Base-by-base conservation (phyloP, 2,329 filamentous ascomycete genomes). In the Pseudogymnoascus sp. region DNA sequence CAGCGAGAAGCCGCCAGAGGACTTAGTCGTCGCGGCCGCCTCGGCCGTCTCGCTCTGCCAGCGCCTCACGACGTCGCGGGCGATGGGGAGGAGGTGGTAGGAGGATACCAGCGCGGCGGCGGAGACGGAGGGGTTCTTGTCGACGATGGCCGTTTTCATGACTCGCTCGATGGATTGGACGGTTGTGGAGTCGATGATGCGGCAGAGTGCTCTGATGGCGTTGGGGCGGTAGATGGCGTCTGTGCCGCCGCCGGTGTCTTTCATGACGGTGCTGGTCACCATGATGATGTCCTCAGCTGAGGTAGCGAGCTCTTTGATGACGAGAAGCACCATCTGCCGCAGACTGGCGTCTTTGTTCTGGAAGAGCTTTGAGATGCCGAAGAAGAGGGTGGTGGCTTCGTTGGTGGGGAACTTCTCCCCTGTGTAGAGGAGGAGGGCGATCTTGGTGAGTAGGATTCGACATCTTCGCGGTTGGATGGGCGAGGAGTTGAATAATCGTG, bases 251-350 rank as follows among this genome's bases (percentile, higher is more conserved):
- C 92, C 92, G 9, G 93, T 97, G 75, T 99, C 94, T 81, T 99
- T 99, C 94, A 97, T 99, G 70, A 99, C 97, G 69, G 93, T 97
- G 77, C 91, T 96, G 15, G 94, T 99, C 65, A 97, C 94, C 94
- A 99, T 97, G 75, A 99, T 99, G 67, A 97, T 95, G 82, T 99
- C 94, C 79, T 97, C 92, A 63, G 94, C 94, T 25, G 92, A 96
- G 75, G 87, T 86, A 68, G 93, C 91, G 72, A 99, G 82, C 83
- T 99, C 94, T 85, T 97, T 99, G 80, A 97, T 90, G 74, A 97
- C 87, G 68, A 97, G 83, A 79, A 97, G 96, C 60, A 99, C 93
- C 92, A 97, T 97, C 81, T 99, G 94, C 72, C 94, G 91, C 74
- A 99, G 82, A 71, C 91, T 93, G 71, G 92, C 89, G 87, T 99